These are phyloP conservation scores for Zymoseptoria crescenta DNA, from an alignment of 2,329 filamentous ascomycete species.

Conservation along the genomic window DNA sequence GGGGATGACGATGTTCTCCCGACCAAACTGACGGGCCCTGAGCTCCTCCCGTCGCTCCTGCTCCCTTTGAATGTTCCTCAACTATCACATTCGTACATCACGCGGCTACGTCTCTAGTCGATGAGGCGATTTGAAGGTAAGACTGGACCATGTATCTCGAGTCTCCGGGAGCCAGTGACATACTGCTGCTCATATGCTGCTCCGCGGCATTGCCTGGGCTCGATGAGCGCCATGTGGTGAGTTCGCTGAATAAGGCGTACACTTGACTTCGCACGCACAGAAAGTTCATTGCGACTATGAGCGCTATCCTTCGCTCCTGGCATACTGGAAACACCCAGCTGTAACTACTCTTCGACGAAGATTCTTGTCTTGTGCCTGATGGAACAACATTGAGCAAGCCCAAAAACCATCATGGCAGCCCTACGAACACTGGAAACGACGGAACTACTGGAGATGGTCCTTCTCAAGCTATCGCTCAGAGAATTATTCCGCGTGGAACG, in stretches of 20 bases:
- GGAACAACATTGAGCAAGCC: not conserved
- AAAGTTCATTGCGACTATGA: not conserved
- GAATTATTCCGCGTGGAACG: conserved; percentile 7
- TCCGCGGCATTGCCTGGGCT: not conserved
- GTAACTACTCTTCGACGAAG: too few relatives aligned
- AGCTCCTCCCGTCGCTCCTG: not conserved
- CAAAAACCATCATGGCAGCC: not conserved
- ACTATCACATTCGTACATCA: not conserved
- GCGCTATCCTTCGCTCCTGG: too few relatives aligned
- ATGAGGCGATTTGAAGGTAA: not conserved
- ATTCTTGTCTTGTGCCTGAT: not conserved
- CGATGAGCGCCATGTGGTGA: not conserved
- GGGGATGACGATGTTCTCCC: not conserved
- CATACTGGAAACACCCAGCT: too few relatives aligned
- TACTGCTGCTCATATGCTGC: not conserved
- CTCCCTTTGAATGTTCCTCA: not conserved
- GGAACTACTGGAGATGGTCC: conserved; percentile 11
- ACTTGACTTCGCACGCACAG: not conserved
- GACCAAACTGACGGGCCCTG: not conserved
- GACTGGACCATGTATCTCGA: not conserved
- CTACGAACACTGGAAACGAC: not conserved
- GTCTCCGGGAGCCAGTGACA: not conserved
- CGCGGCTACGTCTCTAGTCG: not conserved
- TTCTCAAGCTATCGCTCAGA: conserved; percentile 7
- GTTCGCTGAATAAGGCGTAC: not conserved